Evolutionary conservation across 2,329 filamentous ascomycete genomes (phyloP).

Genomic region (Setomelanomma holmii): DNA sequence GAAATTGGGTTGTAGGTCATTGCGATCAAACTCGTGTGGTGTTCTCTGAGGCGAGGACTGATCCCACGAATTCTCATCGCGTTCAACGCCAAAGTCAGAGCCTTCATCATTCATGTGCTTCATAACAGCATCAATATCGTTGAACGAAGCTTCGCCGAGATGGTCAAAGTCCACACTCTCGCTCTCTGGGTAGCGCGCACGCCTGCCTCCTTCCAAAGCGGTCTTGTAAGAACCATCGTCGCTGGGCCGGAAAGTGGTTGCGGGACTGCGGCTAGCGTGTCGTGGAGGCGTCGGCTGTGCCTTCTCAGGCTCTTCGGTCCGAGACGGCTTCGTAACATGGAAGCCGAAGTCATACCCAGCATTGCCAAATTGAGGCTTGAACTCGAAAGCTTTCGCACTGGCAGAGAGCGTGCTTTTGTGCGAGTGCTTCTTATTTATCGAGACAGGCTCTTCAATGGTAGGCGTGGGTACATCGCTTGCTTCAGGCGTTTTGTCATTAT

Average conservation of each 20-base stretch:
- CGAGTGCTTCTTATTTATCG: conserved; percentile 33
- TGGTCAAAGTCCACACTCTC: conserved; percentile 47
- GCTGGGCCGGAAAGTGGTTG: conserved; percentile 50
- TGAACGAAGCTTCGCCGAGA: conserved; percentile 62
- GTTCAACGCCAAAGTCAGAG: conserved; percentile 77
- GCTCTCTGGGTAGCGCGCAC: conserved; percentile 44
- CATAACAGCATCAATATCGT: conserved; percentile 95
- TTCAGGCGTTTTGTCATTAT: conserved; percentile 31
- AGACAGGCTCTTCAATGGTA: conserved; percentile 37
- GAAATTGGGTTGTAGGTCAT: conserved; percentile 43
- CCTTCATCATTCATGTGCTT: conserved; percentile 78
- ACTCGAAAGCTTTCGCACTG: conserved; percentile 72
- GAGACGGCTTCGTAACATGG: conserved; percentile 49
- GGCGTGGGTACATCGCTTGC: conserved; percentile 39
- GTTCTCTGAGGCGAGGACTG: conserved; percentile 43
- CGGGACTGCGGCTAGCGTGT: conserved; percentile 44
- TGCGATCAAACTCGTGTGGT: conserved; percentile 40
- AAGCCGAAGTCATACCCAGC: conserved; percentile 47
- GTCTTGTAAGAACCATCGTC: conserved; percentile 50
- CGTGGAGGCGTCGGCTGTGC: conserved; percentile 24
- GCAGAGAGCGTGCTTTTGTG: conserved; percentile 69
- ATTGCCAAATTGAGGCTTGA: conserved; percentile 40
- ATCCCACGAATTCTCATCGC: conserved; percentile 57
- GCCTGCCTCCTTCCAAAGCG: conserved; percentile 43
- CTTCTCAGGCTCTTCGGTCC: conserved; percentile 32